A percentile compares a stretch with the other conserved stretches of the same genome.
Conservation (phyloP, 208 protist genomes). For the Leishmania arabica region DNA sequence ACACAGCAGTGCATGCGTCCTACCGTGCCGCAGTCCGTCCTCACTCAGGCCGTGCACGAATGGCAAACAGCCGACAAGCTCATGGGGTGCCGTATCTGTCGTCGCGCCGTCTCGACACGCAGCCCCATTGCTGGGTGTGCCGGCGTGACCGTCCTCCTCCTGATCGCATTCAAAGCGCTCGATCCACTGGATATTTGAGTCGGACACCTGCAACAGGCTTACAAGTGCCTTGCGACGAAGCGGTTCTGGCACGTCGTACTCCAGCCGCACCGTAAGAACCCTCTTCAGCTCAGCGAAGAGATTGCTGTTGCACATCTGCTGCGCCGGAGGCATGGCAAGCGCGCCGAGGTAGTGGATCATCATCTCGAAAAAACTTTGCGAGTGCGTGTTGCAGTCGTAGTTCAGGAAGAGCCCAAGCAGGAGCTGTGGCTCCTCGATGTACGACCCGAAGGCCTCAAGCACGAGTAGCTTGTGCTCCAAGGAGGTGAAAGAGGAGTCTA, state of each 20-base stretch:
- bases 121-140: neutral
- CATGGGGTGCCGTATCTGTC: neutral
- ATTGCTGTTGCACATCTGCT: slow-evolving; percentile 26
- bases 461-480: slow-evolving; percentile 91
- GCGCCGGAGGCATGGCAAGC: slow-evolving; percentile 40
- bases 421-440: slow-evolving; percentile 94
- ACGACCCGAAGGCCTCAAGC: slow-evolving; percentile 82
- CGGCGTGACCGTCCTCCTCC: slow-evolving; percentile 10
- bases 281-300: slow-evolving; percentile 34
- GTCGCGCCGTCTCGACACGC: neutral
- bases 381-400: slow-evolving; percentile 97
- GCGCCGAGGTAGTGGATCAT: slow-evolving; percentile 92
- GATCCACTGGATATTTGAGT: slow-evolving; percentile 87
- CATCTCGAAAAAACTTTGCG: slow-evolving; percentile 94
- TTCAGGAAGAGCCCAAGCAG: slow-evolving; percentile 97
- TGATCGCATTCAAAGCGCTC: slow-evolving; percentile 77
- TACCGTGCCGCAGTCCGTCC: slow-evolving; percentile 8
- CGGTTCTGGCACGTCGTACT: slow-evolving; percentile 54
- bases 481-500: slow-evolving; percentile 86
- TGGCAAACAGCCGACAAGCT: neutral
- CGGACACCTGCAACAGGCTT: slow-evolving; percentile 70
- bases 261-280: slow-evolving; percentile 42
- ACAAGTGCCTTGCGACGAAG: slow-evolving; percentile 62
- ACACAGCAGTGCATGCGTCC: neutral
- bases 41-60: slow-evolving; percentile 1